These are phyloP conservation scores for Yamadazyma blattariae DNA, from an alignment of 1,139 yeast genomes.

Conservation along the genomic window DNA sequence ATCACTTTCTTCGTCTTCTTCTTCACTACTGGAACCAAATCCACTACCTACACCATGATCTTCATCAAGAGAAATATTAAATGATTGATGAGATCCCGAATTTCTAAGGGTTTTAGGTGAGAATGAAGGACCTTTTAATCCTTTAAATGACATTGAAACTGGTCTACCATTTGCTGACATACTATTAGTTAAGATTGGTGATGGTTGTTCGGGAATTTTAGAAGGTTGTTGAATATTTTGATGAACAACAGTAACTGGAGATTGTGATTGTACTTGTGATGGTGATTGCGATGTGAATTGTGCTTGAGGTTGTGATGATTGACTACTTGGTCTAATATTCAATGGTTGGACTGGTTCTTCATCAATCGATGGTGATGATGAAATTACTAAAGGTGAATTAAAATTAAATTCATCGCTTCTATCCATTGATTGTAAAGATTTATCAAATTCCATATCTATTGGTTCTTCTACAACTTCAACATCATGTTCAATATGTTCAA, in stretches of 20 bases:
- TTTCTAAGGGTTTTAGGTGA: slow-evolving; percentile 28
- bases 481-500: too few species aligned
- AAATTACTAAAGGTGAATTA: slow-evolving; percentile 13
- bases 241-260: slow-evolving; percentile 13
- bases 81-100: slow-evolving; percentile 44
- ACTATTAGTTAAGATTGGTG: not conserved
- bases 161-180: too few species aligned
- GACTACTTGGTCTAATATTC: slow-evolving; percentile 6
- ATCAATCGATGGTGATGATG: slow-evolving; percentile 14
- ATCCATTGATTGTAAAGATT: not conserved
- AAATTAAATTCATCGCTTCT: not conserved
- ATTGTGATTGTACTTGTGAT: slow-evolving; percentile 8
- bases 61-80: slow-evolving; percentile 37
- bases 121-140: slow-evolving; percentile 58
- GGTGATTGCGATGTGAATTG: too few species aligned
- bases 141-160: slow-evolving; percentile 62
- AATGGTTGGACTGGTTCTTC: slow-evolving; percentile 16
- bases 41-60: slow-evolving; percentile 32
- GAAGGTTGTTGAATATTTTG: slow-evolving; percentile 8
- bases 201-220: not conserved
- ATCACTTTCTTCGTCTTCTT: slow-evolving; percentile 10
- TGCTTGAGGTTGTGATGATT: too few species aligned
- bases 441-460: not conserved
- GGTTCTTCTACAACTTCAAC: not conserved
- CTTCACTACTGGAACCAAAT: slow-evolving; percentile 23